phyloP scores from a whole-genome alignment of 352 stramenopile genomes.

The Globisporangium nodosum region DNA sequence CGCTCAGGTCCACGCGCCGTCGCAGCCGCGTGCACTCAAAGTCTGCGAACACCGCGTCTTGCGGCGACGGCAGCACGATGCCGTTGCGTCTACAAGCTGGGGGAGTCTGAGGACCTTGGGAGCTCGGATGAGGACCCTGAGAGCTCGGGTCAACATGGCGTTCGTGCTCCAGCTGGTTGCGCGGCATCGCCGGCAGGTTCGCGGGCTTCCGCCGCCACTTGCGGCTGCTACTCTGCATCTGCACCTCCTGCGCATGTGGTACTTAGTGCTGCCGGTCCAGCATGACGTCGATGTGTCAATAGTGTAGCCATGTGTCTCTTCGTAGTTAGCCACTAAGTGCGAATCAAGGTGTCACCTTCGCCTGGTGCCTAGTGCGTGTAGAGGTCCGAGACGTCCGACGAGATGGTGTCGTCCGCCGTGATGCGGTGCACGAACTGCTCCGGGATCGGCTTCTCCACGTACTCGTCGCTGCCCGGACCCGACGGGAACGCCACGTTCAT shows the following conservation, averaged over 20 bases:
- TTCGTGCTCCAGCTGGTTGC: conserved; percentile 12
- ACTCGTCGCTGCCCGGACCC: conserved; percentile 73
- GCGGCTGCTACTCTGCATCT: conserved; percentile 3
- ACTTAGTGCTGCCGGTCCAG: background rate
- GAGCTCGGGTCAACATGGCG: conserved; percentile 10
- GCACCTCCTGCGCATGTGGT: background rate
- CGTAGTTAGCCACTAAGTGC: too few relatives aligned
- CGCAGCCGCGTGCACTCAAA: conserved; percentile 19
- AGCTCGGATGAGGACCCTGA: background rate
- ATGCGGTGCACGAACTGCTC: conserved; percentile 97
- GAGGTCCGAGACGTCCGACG: conserved; percentile 93
- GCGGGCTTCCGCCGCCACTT: conserved; percentile 3
- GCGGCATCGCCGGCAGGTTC: conserved; percentile 2
- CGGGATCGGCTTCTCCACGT: conserved; percentile 95
- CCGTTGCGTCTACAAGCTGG: background rate
- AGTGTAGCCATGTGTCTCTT: too few relatives aligned
- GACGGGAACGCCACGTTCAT: conserved; percentile 96
- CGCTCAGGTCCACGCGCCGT: conserved; percentile 41
- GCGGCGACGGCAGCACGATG: conserved; percentile 1
- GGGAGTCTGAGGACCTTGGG: background rate
- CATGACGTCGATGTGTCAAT: background rate
- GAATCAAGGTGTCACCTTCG: too few relatives aligned
- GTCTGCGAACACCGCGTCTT: conserved; percentile 15
- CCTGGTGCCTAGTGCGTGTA: conserved; percentile 71
- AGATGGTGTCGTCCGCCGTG: conserved; percentile 72